A percentile compares a stretch with the other conserved stretches of the same genome.
Conservation (phyloP, 2,329 filamentous ascomycete genomes). For the Massarina eburnea region DNA sequence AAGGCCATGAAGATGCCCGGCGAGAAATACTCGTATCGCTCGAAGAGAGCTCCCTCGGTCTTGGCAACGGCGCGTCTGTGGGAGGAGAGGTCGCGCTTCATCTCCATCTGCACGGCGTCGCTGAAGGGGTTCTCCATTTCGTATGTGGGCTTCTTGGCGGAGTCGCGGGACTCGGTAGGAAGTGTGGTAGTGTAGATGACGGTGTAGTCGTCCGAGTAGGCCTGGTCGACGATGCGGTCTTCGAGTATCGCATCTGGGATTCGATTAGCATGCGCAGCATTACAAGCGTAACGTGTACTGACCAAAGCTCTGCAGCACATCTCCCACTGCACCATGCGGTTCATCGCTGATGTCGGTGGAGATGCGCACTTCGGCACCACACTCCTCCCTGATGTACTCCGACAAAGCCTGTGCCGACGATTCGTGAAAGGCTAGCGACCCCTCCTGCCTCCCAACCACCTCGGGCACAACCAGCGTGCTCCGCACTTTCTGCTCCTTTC, state of each 20-base stretch:
- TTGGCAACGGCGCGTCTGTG: constrained; percentile 27
- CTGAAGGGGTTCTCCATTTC: constrained; percentile 65
- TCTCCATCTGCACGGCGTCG: constrained; percentile 66
- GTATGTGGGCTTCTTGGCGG: constrained; percentile 51
- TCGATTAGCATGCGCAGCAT: constrained; percentile 6
- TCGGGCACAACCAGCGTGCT: constrained; percentile 57
- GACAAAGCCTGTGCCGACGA: not conserved
- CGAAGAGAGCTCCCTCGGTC: constrained; percentile 63
- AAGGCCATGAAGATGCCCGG: constrained; percentile 91
- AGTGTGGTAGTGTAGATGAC: constrained; percentile 74
- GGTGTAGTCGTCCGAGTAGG: constrained; percentile 62
- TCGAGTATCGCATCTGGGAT: constrained; percentile 25
- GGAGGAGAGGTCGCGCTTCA: constrained; percentile 65
- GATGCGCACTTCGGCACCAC: constrained; percentile 44
- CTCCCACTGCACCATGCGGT: not conserved
- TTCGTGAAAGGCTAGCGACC: not conserved
- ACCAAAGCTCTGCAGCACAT: constrained; percentile 15
- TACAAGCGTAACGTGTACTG: not conserved
- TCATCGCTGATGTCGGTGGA: not conserved
- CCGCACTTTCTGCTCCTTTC: constrained; percentile 52
- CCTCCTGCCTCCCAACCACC: constrained; percentile 49
- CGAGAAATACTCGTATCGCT: constrained; percentile 92
- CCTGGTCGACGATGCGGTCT: constrained; percentile 39
- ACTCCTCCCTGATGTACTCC: constrained; percentile 49
- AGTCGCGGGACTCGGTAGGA: constrained; percentile 31